Base-by-base conservation (phyloP, 2,329 filamentous ascomycete genomes). In the Berkeleyomyces basicola region DNA sequence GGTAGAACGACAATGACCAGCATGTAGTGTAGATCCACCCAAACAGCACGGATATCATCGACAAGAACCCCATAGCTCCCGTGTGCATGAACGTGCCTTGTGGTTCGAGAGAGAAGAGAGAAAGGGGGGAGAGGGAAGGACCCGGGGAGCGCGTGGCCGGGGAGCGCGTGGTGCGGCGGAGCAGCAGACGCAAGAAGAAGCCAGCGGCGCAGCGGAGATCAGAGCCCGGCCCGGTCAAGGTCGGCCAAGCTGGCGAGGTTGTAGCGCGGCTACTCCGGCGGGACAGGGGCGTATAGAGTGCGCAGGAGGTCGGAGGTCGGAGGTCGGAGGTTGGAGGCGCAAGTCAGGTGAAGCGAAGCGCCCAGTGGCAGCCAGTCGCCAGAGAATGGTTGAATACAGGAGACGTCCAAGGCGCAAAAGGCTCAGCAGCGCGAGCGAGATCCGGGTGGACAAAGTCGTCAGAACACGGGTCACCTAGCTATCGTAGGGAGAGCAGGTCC, bases 1-100 rank as follows among this genome's bases (percentile, higher is more conserved):
- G 91, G 72, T 97, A 97, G 76, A 96, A 97, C 14, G 90, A 95
- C 14, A 85, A 75, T 10, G 88, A 92, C 92, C 92, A 93, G 73
- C 81, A 83, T 58, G 84, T 67, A 66, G 82, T 85, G 74, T 91
- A 91, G 70, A 85, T 74, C 86, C 87, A 90, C 72, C 87, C 87
- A 68, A 88, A 82, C 40, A 86, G 70, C 70, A 76, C 79, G 59
- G 80, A 83, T 16, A 82, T 53, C 61, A 63, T 77, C 68, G 39
- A 71, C 67, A 64, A 84, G 77, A 62, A 63, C 23, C 60, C 66
- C 82, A 75, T 61, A 40, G 42, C 44, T 40, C 16, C 16, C 42
- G 55, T 53, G 40, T 58, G 55, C 40, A 39, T 55, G 51, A 55
- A 55, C 51, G 51, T 55, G 51, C 16, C 33, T 36, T 55, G 51